phyloP scores from a whole-genome alignment of 2,329 filamentous ascomycete species.

The Sporothrix sp. region DNA sequence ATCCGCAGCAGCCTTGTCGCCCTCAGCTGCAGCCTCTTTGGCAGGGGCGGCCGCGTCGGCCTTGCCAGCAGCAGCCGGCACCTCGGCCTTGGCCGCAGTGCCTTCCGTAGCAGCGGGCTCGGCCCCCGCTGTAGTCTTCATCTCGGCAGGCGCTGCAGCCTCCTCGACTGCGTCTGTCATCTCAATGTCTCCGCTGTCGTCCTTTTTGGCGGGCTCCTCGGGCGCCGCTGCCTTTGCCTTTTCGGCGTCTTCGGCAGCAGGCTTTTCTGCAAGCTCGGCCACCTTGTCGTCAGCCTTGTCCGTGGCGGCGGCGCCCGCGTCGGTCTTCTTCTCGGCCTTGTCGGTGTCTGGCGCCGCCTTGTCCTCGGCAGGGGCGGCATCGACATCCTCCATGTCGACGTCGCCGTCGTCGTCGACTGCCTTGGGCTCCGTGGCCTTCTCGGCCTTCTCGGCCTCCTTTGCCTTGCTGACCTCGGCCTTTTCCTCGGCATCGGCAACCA shows the following conservation, averaged over 20 bases:
- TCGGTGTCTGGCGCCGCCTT: background rate
- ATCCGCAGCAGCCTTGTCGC: background rate
- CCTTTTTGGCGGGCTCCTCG: conserved; percentile 1
- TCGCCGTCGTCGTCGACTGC: conserved; percentile 16
- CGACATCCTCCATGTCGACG: conserved; percentile 30
- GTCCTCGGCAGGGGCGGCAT: background rate
- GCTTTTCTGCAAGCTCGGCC: no score
- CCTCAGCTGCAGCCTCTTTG: background rate
- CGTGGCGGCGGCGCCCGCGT: background rate
- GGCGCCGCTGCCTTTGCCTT: background rate
- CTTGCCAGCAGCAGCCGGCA: background rate
- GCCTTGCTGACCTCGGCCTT: background rate
- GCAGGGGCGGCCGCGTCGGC: background rate
- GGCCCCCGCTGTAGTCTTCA: background rate
- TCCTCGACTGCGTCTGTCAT: conserved; percentile 26
- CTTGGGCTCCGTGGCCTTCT: background rate
- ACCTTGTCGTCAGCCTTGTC: conserved; percentile 3
- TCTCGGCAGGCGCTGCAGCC: background rate
- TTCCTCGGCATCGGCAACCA: background rate
- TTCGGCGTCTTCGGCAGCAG: background rate
- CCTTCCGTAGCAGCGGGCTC: background rate
- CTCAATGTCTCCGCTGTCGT: conserved; percentile 39
- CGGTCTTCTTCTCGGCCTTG: background rate
- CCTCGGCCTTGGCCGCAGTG: background rate
- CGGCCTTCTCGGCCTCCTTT: background rate